Evolutionary conservation across 225 moss, liverwort and hornwort species (phyloP), one percentile per base, ranked within the genome.

Genomic region (Polytrichum formosum): DNA sequence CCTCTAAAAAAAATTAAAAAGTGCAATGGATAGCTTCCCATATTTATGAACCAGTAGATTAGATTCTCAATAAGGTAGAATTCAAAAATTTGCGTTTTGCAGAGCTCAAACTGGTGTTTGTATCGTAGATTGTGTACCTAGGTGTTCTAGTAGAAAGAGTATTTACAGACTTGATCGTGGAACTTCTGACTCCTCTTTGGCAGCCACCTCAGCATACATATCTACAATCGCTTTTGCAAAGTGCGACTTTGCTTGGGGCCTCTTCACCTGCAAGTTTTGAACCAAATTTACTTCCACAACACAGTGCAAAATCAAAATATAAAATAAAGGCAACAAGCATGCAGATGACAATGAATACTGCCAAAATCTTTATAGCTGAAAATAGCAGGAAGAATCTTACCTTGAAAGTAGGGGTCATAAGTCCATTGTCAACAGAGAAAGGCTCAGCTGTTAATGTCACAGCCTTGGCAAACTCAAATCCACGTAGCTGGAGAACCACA

Each of bases 351-450:
- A 63, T 63, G 26, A 8, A 63, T 26, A 28, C 17, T 5, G 23
- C 18, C 16, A 63, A 28, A 23, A 63, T 46, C 46, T 46, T 46
- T 16, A 1, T 13, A 74, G 21, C 60, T 28, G 7, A 6, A 60
- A 54, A 19, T 67, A 61, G 56, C 26, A 0, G 28, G 53, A 5
- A 22, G 19, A 60, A 70, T n/a, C 18, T 74, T 30, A 84, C 87
- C 86, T 98, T 98, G 27, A 94, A 89, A 18, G 88, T 98, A 20
- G 97, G 97, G 67, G 97, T 98, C 6, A 98, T 88, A 2, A 94
- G 86, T 28, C 76, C 88, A 77, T 91, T 94, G 82, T 97, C 94
- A 55, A 97, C 58, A 26, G 94, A 75, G 55, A 98, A 92, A 22
- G 83, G 92, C 59, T 94, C 90, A 6, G 72, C 69, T 26, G 79